Percentiles rank a stretch among this genome's conserved stretches.
Evolutionary conservation across 768 basidiomycete species (phyloP).

Genomic region (Boletus huronensis): DNA sequence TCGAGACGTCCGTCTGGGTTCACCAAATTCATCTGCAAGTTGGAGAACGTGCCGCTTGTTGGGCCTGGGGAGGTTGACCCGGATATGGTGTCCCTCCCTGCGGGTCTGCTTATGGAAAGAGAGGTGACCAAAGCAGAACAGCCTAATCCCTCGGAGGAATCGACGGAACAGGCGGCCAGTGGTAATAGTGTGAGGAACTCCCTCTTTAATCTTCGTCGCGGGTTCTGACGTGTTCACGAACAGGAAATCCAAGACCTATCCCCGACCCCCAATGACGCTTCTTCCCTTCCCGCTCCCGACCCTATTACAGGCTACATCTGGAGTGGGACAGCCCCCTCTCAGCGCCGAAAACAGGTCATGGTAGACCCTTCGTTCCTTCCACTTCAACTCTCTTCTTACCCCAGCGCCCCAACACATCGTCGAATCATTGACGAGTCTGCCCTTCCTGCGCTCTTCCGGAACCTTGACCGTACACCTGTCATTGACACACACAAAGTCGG

Average conservation of each 20-base stretch:
- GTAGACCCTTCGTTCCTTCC: conserved; percentile 85
- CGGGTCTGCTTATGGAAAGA: conserved; percentile 69
- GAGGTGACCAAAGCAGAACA: conserved; percentile 36
- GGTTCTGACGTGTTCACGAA: conserved; percentile 5
- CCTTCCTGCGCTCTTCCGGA: conserved; percentile 57
- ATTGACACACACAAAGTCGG: conserved; percentile 98
- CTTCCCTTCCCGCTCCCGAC: conserved; percentile 49
- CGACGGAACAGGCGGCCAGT: neutral
- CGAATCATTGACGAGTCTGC: conserved; percentile 52
- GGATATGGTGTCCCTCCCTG: conserved; percentile 69
- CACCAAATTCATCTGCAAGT: conserved; percentile 75
- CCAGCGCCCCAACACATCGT: conserved; percentile 38
- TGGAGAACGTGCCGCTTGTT: conserved; percentile 88
- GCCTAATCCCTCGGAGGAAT: conserved; percentile 25
- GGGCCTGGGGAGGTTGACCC: conserved; percentile 82
- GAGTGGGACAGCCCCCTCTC: conserved; percentile 83
- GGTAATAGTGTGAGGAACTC: conserved; percentile 8
- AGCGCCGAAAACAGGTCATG: conserved; percentile 79
- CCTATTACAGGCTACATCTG: conserved; percentile 85
- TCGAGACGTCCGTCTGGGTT: conserved; percentile 87
- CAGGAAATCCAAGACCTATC: conserved; percentile 24
- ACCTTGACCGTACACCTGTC: conserved; percentile 82
- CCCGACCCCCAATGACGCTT: neutral
- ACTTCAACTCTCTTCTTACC: conserved; percentile 80
- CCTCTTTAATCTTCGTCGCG: neutral